Evolutionary conservation across 306 rosid genomes (phyloP).

Genomic region (Sindora glabra): DNA sequence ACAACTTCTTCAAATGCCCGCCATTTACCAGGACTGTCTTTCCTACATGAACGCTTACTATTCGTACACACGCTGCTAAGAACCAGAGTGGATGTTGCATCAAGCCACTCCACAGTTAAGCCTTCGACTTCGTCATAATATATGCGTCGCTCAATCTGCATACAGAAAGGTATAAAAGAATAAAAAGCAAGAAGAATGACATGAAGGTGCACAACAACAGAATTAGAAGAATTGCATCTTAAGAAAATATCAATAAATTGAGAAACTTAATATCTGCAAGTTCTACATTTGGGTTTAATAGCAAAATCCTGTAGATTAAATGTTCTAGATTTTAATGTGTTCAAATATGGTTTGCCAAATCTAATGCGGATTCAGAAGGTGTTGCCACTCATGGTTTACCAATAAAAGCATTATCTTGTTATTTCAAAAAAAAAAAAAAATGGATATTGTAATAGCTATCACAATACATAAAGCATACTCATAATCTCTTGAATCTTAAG

Average conservation of each 20-base stretch:
- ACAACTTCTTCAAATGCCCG: conserved; percentile 63
- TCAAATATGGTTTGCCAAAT: neutral
- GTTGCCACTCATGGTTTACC: neutral
- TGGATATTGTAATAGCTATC: neutral
- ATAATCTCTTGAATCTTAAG: neutral
- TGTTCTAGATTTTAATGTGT: neutral
- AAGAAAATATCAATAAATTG: neutral
- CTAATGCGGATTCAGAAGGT: no score
- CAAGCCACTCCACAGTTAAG: conserved; percentile 48
- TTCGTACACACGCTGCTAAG: conserved; percentile 26
- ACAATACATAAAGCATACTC: neutral
- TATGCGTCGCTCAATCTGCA: conserved; percentile 53
- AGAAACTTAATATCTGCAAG: neutral
- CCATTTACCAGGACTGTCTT: conserved; percentile 51
- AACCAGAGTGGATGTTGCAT: conserved; percentile 46
- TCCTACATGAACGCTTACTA: conserved; percentile 26
- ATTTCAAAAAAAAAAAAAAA: neutral
- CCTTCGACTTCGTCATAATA: conserved; percentile 53
- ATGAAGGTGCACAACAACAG: no score
- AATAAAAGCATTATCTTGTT: neutral
- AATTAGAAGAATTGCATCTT: neutral
- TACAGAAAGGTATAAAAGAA: neutral
- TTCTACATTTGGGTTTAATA: neutral
- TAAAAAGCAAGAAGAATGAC: neutral
- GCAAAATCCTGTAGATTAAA: neutral